Evolutionary conservation across 345 rosid species (phyloP).

Genomic region (Hypericum androsaemum): DNA sequence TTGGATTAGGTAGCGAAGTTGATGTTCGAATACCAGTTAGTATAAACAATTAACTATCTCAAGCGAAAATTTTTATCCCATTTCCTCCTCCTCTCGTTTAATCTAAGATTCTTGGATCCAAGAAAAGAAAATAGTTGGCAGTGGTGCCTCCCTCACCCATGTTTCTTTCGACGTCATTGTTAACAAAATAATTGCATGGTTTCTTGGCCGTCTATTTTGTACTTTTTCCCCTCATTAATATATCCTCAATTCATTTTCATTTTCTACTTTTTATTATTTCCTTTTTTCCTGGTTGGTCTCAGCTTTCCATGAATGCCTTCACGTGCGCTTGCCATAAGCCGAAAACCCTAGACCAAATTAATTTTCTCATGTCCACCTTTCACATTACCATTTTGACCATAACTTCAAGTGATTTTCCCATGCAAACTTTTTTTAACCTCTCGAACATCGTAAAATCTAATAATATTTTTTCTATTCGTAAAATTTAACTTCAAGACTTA

Average conservation of each 20-base stretch:
- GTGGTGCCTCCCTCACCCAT: slow-evolving; percentile 46
- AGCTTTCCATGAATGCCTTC: slow-evolving; percentile 60
- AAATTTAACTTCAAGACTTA: too few species aligned
- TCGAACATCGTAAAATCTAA: background rate
- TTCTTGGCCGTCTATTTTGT: slow-evolving; percentile 52
- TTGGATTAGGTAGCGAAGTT: too few species aligned
- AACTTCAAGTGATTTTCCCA: slow-evolving; percentile 14
- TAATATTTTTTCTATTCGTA: background rate
- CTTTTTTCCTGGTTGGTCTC: slow-evolving; percentile 29
- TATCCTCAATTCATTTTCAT: slow-evolving; percentile 1
- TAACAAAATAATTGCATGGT: slow-evolving; percentile 43
- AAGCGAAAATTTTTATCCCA: slow-evolving; percentile 28
- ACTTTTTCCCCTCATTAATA: slow-evolving; percentile 21
- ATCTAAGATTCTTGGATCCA: slow-evolving; percentile 3
- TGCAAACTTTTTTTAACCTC: slow-evolving; percentile 5
- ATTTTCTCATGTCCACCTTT: slow-evolving; percentile 19
- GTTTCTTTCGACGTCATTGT: slow-evolving; percentile 49
- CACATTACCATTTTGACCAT: slow-evolving; percentile 36
- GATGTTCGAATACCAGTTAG: too few species aligned
- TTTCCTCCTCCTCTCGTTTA: slow-evolving; percentile 24
- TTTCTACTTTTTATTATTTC: slow-evolving; percentile 4
- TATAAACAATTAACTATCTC: slow-evolving; percentile 11
- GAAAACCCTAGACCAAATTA: slow-evolving; percentile 19
- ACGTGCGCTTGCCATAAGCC: slow-evolving; percentile 46
- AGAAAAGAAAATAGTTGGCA: background rate